Conservation (phyloP, 257 asterid species). For the Sherardia arvensis region DNA sequence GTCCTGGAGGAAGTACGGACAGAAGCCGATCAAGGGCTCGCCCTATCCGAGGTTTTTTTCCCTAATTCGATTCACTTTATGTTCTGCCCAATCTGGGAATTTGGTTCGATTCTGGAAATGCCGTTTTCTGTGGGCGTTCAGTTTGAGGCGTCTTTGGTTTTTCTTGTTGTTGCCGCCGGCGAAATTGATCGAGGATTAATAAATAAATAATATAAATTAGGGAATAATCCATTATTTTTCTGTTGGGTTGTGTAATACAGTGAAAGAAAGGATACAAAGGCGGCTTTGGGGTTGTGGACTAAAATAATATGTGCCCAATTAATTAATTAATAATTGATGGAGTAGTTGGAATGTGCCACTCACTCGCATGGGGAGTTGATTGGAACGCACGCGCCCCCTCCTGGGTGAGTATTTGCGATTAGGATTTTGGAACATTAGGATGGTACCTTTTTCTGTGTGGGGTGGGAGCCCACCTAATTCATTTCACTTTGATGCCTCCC, state of each 20-base stretch:
- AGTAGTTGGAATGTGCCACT: constrained; percentile 20
- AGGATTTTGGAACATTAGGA: constrained; percentile 6
- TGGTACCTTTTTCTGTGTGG: not conserved
- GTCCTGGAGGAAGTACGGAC: constrained; percentile 93
- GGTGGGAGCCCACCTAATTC: constrained; percentile 9
- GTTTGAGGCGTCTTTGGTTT: not conserved
- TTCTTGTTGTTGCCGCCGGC: constrained; percentile 24
- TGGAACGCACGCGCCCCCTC: constrained; percentile 15
- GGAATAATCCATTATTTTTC: not conserved
- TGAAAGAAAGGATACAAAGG: constrained; percentile 12
- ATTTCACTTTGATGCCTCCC: constrained; percentile 6
- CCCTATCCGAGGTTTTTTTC: constrained; percentile 61
- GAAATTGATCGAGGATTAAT: constrained; percentile 2
- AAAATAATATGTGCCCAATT: constrained; percentile 1
- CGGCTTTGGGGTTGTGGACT: constrained; percentile 14
- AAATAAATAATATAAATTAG: not conserved
- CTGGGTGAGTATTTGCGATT: not conserved
- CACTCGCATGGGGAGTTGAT: constrained; percentile 5
- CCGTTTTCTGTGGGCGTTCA: not conserved
- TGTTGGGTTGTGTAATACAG: constrained; percentile 7
- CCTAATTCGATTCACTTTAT: constrained; percentile 1
- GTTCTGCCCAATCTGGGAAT: not conserved
- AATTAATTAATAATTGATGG: constrained; percentile 14
- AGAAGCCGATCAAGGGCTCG: constrained; percentile 76
- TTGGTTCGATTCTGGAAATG: not conserved